Evolutionary conservation across 2,329 filamentous ascomycete genomes (phyloP).

Genomic region (Alternaria viburni): DNA sequence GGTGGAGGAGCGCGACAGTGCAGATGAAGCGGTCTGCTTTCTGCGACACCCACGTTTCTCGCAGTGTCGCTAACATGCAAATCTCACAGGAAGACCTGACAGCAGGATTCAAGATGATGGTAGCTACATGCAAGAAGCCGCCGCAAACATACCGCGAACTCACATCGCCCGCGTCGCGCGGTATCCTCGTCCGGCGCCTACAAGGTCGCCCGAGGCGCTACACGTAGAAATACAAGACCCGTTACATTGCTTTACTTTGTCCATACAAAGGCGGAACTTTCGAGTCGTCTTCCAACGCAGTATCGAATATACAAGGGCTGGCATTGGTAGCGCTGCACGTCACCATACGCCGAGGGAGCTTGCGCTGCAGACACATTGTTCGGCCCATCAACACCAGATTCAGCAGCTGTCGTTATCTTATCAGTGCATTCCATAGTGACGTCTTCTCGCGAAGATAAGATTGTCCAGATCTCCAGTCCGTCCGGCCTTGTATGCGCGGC

Average conservation of each 20-base stretch:
- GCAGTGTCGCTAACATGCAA: slow-evolving; percentile 29
- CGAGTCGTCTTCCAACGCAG: slow-evolving; percentile 21
- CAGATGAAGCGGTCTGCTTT: slow-evolving; percentile 18
- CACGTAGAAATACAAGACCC: slow-evolving; percentile 39
- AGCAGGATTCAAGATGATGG: not conserved
- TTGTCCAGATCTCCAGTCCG: not conserved
- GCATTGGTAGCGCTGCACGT: slow-evolving; percentile 17
- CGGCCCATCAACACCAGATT: not conserved
- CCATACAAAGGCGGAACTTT: slow-evolving; percentile 3
- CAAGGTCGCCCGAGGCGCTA: slow-evolving; percentile 33
- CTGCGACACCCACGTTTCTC: slow-evolving; percentile 5
- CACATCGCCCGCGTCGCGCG: slow-evolving; percentile 18
- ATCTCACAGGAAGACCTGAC: slow-evolving; percentile 9
- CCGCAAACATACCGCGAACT: slow-evolving; percentile 17
- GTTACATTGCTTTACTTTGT: slow-evolving; percentile 16
- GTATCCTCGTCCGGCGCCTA: slow-evolving; percentile 31
- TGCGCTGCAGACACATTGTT: not conserved
- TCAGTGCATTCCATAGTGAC: slow-evolving; percentile 2
- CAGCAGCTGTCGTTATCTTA: slow-evolving; percentile 6
- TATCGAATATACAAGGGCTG: slow-evolving; percentile 12
- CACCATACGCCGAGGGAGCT: not conserved
- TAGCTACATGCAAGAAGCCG: slow-evolving; percentile 3
- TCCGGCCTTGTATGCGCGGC: not conserved
- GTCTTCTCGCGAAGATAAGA: not conserved
- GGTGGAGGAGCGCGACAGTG: slow-evolving; percentile 7